Evolutionary conservation across 352 stramenopile species (phyloP), one percentile per base, ranked within the genome.

Genomic region (Phytophthora pinifolia): DNA sequence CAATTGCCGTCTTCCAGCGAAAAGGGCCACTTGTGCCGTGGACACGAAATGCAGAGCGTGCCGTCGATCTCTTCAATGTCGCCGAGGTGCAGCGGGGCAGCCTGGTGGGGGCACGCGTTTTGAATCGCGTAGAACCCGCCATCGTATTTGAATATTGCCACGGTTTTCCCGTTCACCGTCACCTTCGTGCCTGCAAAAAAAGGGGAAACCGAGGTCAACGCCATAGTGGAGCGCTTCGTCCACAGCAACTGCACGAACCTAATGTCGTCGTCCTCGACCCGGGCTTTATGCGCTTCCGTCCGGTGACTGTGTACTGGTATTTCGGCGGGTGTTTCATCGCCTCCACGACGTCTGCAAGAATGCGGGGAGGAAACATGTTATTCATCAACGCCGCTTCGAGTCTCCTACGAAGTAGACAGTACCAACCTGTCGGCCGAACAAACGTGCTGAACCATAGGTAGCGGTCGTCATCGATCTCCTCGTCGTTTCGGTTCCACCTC

Each of bases 1-100:
- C 82, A 92, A 43, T 76, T 79, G 12, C 85, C 85, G 20, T 89
- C 78, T 33, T 84, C 75, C 9, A 94, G 65, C 13, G 84, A 89
- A 52, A 92, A 94, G 0, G 83, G 83, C 80, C 80, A 94, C 44
- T 84, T 83, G 56, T 94, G 85, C 13, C 76, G 80, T 22, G 85
- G 85, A 31, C 85, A 94, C 30, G 83, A 78, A 30, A 95, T 60
- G 43, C 83, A 95, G 0, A 82, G 46, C 22, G 53, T 71, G 35
- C 79, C 83, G 57, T 88, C 79, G 20, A 89, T 81, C 29, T 93
- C 83, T 73, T 95, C 85, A 22, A 95, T 95, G 54, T 95, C 85
- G 7, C 85, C 85, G n/a, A 92, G 48, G 44, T 92, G 77, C 8
- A 95, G 66, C n/a, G 83, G 74, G 14, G 79, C 85, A 13, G 78